Evolutionary conservation across 495 filamentous ascomycete species (phyloP).

Genomic region (Eremomyces bilateralis): DNA sequence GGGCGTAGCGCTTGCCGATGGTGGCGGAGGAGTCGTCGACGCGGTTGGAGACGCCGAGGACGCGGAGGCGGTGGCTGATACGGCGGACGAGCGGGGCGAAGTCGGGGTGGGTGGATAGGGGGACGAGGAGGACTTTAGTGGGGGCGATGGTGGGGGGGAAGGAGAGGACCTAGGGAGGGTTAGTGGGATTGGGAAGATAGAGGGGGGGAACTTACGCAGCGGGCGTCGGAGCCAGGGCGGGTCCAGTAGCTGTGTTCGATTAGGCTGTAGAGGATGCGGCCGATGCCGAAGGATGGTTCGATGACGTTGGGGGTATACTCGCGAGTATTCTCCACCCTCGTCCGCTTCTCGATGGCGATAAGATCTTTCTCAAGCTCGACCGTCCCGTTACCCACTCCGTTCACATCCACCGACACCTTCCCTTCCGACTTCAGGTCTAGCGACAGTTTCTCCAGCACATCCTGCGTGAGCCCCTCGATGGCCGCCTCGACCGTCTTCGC

Average conservation of each 20-base stretch:
- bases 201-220: constrained; percentile 32
- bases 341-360: constrained; percentile 48
- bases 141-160: constrained; percentile 44
- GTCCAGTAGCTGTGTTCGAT: constrained; percentile 68
- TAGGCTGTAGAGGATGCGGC: constrained; percentile 54
- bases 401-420: constrained; percentile 44
- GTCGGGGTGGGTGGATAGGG: constrained; percentile 33
- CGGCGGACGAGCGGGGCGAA: constrained; percentile 33
- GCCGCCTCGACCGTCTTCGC: constrained; percentile 50
- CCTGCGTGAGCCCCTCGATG: constrained; percentile 42
- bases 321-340: constrained; percentile 41
- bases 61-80: constrained; percentile 35
- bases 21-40: constrained; percentile 44
- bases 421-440: constrained; percentile 40
- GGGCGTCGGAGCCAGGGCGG: constrained; percentile 36
- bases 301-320: constrained; percentile 73
- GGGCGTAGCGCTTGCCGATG: constrained; percentile 46
- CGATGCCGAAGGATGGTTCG: constrained; percentile 71
- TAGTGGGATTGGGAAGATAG: constrained; percentile 5
- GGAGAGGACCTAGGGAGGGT: constrained; percentile 32
- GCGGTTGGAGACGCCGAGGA: constrained; percentile 35
- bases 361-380: constrained; percentile 52
- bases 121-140: constrained; percentile 48
- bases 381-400: constrained; percentile 36
- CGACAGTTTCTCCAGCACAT: constrained; percentile 45